Percentiles rank a stretch among this genome's conserved stretches.
phyloP scores from a whole-genome alignment of 2,329 filamentous ascomycete genomes.

The Verticillium klebahnii region DNA sequence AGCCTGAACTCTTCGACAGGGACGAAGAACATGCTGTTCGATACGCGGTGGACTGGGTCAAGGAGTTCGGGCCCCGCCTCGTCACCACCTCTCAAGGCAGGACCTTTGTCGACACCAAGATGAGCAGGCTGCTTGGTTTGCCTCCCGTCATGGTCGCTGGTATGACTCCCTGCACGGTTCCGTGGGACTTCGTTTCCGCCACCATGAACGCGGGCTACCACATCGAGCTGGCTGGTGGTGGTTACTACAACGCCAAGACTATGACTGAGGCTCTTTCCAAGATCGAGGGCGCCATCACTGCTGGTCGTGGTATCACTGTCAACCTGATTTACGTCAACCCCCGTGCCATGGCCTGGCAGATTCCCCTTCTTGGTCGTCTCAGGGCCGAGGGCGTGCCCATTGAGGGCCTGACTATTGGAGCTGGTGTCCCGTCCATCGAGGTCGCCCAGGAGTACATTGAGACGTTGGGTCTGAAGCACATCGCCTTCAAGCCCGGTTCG shows the following conservation, averaged over 20 bases:
- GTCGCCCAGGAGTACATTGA: conserved; percentile 91
- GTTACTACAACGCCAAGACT: conserved; percentile 76
- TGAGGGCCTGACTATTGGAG: conserved; percentile 87
- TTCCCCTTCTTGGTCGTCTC: conserved; percentile 74
- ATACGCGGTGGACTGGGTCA: conserved; percentile 96
- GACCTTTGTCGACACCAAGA: conserved; percentile 94
- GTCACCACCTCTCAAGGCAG: conserved; percentile 85
- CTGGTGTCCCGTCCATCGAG: conserved; percentile 89
- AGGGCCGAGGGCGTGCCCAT: conserved; percentile 84
- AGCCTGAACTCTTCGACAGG: conserved; percentile 94
- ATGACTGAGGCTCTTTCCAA: conserved; percentile 81
- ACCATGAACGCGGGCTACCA: conserved; percentile 96
- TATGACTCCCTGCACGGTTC: conserved; percentile 88
- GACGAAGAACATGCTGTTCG: conserved; percentile 93
- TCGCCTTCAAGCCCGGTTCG: conserved; percentile 90
- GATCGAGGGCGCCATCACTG: conserved; percentile 78
- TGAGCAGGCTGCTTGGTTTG: conserved; percentile 80
- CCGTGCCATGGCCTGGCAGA: conserved; percentile 87
- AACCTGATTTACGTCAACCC: conserved; percentile 92
- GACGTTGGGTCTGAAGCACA: conserved; percentile 88
- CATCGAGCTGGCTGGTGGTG: conserved; percentile 83
- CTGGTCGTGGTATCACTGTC: conserved; percentile 81
- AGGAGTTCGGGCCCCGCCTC: conserved; percentile 89
- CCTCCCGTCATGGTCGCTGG: conserved; percentile 88
- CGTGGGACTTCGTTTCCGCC: conserved; percentile 87